Evolutionary conservation across 1,284 basidiomycete genomes (phyloP), one percentile per base, ranked within the genome.

Genomic region (Cutaneotrichosporon arboriforme): DNA sequence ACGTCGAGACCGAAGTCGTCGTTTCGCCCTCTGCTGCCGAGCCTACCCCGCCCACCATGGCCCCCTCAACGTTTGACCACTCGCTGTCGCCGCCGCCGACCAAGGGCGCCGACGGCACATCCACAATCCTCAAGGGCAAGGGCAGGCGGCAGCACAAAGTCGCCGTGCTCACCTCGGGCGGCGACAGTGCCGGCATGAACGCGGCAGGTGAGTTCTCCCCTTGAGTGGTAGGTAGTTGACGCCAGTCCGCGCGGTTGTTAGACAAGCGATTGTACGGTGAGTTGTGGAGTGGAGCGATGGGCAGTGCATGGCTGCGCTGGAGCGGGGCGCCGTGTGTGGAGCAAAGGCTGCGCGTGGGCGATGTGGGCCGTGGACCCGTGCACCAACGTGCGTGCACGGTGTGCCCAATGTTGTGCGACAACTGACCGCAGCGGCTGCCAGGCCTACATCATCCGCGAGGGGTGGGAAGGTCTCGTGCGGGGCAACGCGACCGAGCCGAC

Each of bases 131-230:
- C 36, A 37, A 20, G 13, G 37, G n/a, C 51, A 46, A 46, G 31
- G 20, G 33, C 18, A 34, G 42, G 43, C 49, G 46, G 33, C 52
- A 51, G 37, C 43, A 35, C 20, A 77, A 77, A 66, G 88, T 91
- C 81, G 93, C 92, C 5, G 87, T 97, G 49, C 83, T 98, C 67
- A 98, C 94, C 3, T 91, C 88, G 0, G 96, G 94, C 54, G 94
- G 96, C 66, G 94, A 98, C 79, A 90, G 88, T 73, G 92, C 96
- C 43, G 94, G 89, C 65, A 92, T 94, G 91, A 96, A 96, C 72
- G 90, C 92, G 34, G 90, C 87, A 49, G 74, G 74, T 74, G 51
- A 63, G 70, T 59, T 12, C 15, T 13, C 10, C 9, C 10, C 5
- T 59, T 14, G 4, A 14, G 10, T 23, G 9, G 38, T 41, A 31